A percentile compares a stretch with the other conserved stretches of the same genome.
These are phyloP conservation scores for Kodamaea sagamina DNA, from an alignment of 805 yeast genomes.

Conservation along the genomic window DNA sequence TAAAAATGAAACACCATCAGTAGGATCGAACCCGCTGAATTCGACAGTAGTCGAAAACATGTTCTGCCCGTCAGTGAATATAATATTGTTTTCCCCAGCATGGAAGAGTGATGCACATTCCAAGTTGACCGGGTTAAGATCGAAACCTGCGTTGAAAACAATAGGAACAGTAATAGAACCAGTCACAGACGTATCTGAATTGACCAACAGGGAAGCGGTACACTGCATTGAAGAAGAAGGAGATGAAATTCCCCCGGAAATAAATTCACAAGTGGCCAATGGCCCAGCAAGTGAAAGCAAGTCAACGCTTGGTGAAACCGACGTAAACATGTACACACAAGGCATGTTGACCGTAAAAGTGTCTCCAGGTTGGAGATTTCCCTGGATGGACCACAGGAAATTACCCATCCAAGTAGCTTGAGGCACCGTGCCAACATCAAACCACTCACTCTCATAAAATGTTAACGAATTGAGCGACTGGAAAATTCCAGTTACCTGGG, in stretches of 20 bases:
- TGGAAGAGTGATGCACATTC: slow-evolving; percentile 12
- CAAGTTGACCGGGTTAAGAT: slow-evolving; percentile 14
- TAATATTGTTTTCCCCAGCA: slow-evolving; percentile 17
- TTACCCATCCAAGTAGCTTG: slow-evolving; percentile 21
- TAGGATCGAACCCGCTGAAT: not conserved
- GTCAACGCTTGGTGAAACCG: slow-evolving; percentile 13
- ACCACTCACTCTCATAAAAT: slow-evolving; percentile 13
- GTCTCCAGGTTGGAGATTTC: slow-evolving; percentile 24
- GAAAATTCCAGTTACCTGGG: slow-evolving; percentile 21
- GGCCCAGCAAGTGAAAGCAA: slow-evolving; percentile 8
- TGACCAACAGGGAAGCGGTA: slow-evolving; percentile 19
- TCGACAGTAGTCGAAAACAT: slow-evolving; percentile 14
- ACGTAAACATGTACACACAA: slow-evolving; percentile 25
- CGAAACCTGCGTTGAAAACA: slow-evolving; percentile 23
- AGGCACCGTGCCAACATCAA: not conserved
- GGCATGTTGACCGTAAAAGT: slow-evolving; percentile 30
- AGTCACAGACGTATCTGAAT: slow-evolving; percentile 14
- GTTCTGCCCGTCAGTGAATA: slow-evolving; percentile 21
- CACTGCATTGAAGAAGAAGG: slow-evolving; percentile 19
- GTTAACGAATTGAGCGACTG: slow-evolving; percentile 16
- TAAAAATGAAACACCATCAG: too few relatives aligned
- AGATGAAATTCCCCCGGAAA: slow-evolving; percentile 10
- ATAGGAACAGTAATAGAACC: slow-evolving; percentile 19
- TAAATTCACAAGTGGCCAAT: slow-evolving; percentile 14
- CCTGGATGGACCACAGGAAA: slow-evolving; percentile 23